Conservation (phyloP, 306 rosid genomes). For the Fragaria iinumae region DNA sequence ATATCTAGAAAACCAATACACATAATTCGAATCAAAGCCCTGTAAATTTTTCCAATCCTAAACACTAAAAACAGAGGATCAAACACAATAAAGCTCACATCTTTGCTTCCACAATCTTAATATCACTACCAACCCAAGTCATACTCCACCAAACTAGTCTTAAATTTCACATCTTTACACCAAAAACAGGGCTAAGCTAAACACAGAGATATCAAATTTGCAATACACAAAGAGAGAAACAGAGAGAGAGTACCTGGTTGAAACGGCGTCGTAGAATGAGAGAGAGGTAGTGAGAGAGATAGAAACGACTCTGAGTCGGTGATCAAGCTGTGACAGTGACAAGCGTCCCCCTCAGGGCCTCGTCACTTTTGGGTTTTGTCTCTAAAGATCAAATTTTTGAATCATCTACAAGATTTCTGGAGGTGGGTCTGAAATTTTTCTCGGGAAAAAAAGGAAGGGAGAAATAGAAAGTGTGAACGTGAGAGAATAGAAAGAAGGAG, state of each 20-base stretch:
- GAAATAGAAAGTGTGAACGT: conserved; percentile 9
- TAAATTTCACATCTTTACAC: conserved; percentile 9
- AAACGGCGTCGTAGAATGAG: conserved; percentile 16
- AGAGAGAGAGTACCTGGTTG: conserved; percentile 30
- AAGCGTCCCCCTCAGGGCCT: conserved; percentile 33
- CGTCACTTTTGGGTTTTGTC: not conserved
- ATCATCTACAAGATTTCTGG: not conserved
- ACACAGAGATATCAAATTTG: not conserved
- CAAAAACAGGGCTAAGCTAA: not conserved
- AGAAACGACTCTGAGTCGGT: conserved; percentile 35
- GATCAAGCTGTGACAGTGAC: conserved; percentile 18
- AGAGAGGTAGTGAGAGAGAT: conserved; percentile 10
- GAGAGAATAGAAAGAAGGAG: not conserved
- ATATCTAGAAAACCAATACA: conserved; percentile 28
- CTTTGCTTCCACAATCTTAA: not conserved
- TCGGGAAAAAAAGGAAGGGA: conserved; percentile 31
- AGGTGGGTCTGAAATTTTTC: conserved; percentile 22
- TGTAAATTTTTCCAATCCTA: conserved; percentile 20
- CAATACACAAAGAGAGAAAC: conserved; percentile 18
- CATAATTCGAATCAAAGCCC: conserved; percentile 5
- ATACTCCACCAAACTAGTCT: conserved; percentile 26
- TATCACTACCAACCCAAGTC: conserved; percentile 38
- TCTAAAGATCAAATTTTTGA: conserved; percentile 1
- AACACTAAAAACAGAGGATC: conserved; percentile 1
- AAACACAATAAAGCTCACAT: conserved; percentile 17